Evolutionary conservation across 495 filamentous ascomycete species (phyloP).

Genomic region (Neurospora sp.): DNA sequence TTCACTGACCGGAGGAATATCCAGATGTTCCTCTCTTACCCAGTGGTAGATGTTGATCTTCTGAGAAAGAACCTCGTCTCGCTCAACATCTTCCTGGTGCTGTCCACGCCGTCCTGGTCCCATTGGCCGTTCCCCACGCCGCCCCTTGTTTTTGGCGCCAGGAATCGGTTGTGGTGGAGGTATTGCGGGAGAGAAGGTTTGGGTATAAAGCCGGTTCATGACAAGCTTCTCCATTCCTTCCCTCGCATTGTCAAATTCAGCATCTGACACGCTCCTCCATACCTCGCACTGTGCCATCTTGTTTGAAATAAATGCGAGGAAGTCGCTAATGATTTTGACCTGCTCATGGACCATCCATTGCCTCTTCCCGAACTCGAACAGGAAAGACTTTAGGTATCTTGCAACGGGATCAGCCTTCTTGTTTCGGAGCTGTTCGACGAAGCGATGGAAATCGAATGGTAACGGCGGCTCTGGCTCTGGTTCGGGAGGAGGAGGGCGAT

Average conservation of each 20-base stretch:
- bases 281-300: constrained; percentile 99
- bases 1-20: constrained; percentile 78
- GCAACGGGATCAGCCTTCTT: constrained; percentile 94
- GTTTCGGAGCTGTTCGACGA: constrained; percentile 89
- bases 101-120: constrained; percentile 83
- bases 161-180: constrained; percentile 66
- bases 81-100: constrained; percentile 96
- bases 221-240: constrained; percentile 99
- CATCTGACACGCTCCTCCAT: constrained; percentile 91
- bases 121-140: constrained; percentile 55
- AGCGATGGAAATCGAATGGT: constrained; percentile 96
- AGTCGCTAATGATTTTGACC: constrained; percentile 96
- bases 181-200: constrained; percentile 94
- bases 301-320: constrained; percentile 93
- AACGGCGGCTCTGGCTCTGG: constrained; percentile 85
- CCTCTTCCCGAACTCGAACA: constrained; percentile 90
- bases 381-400: constrained; percentile 87
- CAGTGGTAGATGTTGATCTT: constrained; percentile 95
- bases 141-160: constrained; percentile 56
- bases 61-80: constrained; percentile 88
- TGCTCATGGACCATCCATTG: constrained; percentile 99
- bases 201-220: constrained; percentile 94
- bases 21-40: constrained; percentile 88
- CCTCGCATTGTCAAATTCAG: constrained; percentile 94
- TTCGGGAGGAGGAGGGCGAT: constrained; percentile 64